Base-by-base conservation (phyloP, 2,329 filamentous ascomycete species). In the Hypoxylon sp. region DNA sequence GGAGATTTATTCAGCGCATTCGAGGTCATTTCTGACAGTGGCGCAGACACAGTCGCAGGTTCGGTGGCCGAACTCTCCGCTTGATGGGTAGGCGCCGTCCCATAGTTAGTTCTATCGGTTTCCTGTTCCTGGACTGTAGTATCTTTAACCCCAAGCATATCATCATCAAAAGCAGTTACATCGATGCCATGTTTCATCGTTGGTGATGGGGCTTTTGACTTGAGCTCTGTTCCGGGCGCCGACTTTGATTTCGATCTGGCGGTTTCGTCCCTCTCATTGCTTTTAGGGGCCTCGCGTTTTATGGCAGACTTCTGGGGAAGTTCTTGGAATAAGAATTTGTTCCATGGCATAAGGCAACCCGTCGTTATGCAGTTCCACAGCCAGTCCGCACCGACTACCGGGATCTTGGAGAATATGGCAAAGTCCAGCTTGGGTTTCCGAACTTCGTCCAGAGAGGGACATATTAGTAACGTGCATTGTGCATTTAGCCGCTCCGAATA, bases 381-480 rank as follows among this genome's bases (percentile, higher is more conserved):
- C 96, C 96, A 99, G 21, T 90, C 87, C 16, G 88, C 87, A 6
- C 86, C 86, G 9, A 98, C 91, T n/a, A 95, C 88, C 1, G 94
- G 92, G 9, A 98, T 90, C 3, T 85, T 85, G 84, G 92, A 92
- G 71, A 90, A 85, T 7, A 88, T 77, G 0, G 94, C 94, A 74
- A 93, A 90, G 46, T 90, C 88, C 16, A 96, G 81, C 79, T 99
- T 99, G 69, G 96, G 91, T 61, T 83, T 85, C 76, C 86, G 81
- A 79, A 93, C 83, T 0, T 82, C 81, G 41, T 78, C 77, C 11
- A 87, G 72, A 2, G 82, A 84, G 61, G 88, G 88, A 75, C 90
- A 93, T n/a, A 99, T 79, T 2, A 99, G 82, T 16, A 98, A 82
- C 12, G 91, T 93, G n/a, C 88, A 88, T 32, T 87, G 85, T 0